Evolutionary conservation across 1,139 yeast genomes (phyloP).

Genomic region (Pneumocystis murina): DNA sequence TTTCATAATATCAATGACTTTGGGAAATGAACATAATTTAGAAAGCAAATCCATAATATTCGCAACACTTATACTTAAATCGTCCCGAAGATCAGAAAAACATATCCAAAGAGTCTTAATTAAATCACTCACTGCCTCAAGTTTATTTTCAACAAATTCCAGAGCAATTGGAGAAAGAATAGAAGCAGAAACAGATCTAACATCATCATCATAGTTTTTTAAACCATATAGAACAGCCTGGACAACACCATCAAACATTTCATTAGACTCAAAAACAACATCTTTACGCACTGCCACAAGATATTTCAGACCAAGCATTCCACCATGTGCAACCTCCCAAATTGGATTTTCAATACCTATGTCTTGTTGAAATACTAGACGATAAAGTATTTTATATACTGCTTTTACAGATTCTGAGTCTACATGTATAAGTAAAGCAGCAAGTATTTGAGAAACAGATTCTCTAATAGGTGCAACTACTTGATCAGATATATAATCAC

Average conservation of each 20-base stretch:
- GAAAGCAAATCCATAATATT: conserved; percentile 91
- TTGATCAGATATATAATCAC: conserved; percentile 93
- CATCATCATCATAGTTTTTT: conserved; percentile 75
- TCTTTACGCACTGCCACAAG: conserved; percentile 83
- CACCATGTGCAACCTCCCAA: conserved; percentile 99
- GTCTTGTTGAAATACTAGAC: conserved; percentile 54
- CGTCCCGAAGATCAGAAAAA: conserved; percentile 70
- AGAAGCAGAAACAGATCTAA: conserved; percentile 92
- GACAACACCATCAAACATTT: conserved; percentile 55
- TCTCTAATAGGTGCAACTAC: conserved; percentile 98
- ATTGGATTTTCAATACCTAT: conserved; percentile 32
- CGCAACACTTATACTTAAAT: conserved; percentile 85
- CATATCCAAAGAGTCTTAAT: conserved; percentile 79
- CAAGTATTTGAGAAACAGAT: conserved; percentile 87
- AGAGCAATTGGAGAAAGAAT: conserved; percentile 79
- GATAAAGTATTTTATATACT: conserved; percentile 52
- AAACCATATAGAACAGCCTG: conserved; percentile 80
- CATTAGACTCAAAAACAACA: conserved; percentile 43
- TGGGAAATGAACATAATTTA: conserved; percentile 66
- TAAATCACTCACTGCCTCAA: conserved; percentile 46
- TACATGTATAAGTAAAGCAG: conserved; percentile 68
- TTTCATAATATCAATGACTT: conserved; percentile 58
- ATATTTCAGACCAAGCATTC: conserved; percentile 83
- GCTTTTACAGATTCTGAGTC: conserved; percentile 38
- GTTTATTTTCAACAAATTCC: conserved; percentile 57